phyloP scores from a whole-genome alignment of 2,329 filamentous ascomycete genomes.

The Cercospora citrullina region DNA sequence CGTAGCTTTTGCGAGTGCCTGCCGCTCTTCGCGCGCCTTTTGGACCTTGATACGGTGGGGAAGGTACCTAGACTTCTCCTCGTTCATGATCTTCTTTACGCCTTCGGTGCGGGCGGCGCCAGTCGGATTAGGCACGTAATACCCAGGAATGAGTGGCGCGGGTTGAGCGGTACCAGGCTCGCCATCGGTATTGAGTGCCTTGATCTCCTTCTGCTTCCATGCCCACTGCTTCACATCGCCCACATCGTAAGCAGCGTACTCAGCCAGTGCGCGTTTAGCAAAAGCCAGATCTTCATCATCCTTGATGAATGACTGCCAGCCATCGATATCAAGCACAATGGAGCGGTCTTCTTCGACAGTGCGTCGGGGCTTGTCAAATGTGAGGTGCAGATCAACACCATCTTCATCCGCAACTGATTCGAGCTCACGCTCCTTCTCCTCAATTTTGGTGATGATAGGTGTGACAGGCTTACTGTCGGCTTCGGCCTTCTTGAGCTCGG shows the following conservation, averaged over 20 bases:
- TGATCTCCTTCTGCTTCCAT: slow-evolving; percentile 71
- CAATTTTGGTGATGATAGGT: slow-evolving; percentile 41
- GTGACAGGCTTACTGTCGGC: slow-evolving; percentile 33
- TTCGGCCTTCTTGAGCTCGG: slow-evolving; percentile 37
- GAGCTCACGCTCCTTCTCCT: slow-evolving; percentile 45
- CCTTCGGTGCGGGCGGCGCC: slow-evolving; percentile 90
- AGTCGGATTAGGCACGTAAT: slow-evolving; percentile 82
- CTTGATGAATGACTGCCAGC: slow-evolving; percentile 67
- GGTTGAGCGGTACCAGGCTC: slow-evolving; percentile 55
- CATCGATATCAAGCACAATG: slow-evolving; percentile 67
- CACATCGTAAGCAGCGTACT: slow-evolving; percentile 51
- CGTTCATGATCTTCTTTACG: slow-evolving; percentile 91
- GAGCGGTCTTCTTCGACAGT: slow-evolving; percentile 67
- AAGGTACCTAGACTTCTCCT: slow-evolving; percentile 96
- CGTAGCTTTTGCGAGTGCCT: slow-evolving; percentile 69
- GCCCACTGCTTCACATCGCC: slow-evolving; percentile 64
- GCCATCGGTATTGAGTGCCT: slow-evolving; percentile 63
- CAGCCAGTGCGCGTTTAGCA: slow-evolving; percentile 54
- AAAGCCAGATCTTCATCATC: slow-evolving; percentile 66
- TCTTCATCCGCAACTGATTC: slow-evolving; percentile 47
- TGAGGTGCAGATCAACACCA: slow-evolving; percentile 62
- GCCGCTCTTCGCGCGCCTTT: slow-evolving; percentile 85
- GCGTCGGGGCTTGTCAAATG: slow-evolving; percentile 58
- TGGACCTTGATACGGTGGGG: slow-evolving; percentile 97
- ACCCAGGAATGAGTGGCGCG: slow-evolving; percentile 60